These are phyloP conservation scores for Dionaea muscipula DNA, from an alignment of 179 eudicot species.

Conservation along the genomic window DNA sequence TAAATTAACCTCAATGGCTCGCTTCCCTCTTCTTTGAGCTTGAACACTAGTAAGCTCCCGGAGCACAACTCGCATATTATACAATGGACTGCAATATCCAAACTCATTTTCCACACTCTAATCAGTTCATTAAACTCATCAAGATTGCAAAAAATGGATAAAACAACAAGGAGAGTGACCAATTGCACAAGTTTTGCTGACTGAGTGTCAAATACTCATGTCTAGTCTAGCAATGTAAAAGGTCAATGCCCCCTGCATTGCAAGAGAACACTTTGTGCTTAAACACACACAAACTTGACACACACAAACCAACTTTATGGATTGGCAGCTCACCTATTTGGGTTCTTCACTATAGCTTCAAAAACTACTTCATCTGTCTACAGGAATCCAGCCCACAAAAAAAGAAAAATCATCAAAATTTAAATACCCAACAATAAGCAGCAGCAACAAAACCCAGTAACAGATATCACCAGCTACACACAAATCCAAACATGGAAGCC, in stretches of 20 bases:
- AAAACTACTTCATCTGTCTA: slow-evolving; percentile 82
- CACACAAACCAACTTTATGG: too few relatives aligned
- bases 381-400: slow-evolving; percentile 4
- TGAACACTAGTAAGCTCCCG: slow-evolving; percentile 67
- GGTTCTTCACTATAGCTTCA: slow-evolving; percentile 77
- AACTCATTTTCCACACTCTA: slow-evolving; percentile 7
- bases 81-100: slow-evolving; percentile 52
- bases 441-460: background rate
- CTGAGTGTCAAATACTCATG: too few relatives aligned
- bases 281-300: too few relatives aligned
- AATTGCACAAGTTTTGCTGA: too few relatives aligned
- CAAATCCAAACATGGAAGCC: background rate
- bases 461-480: too few relatives aligned
- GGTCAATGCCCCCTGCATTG: too few relatives aligned
- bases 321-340: slow-evolving; percentile 67
- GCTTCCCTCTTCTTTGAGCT: slow-evolving; percentile 90
- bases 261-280: too few relatives aligned
- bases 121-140: background rate
- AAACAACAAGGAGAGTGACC: too few relatives aligned
- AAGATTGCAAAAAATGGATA: too few relatives aligned
- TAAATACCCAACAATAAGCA: background rate
- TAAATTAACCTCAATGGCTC: slow-evolving; percentile 99
- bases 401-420: background rate
- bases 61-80: slow-evolving; percentile 72
- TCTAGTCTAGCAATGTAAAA: too few relatives aligned